These are phyloP conservation scores for Citropsis articulata DNA, from an alignment of 345 rosid species.

Conservation along the genomic window DNA sequence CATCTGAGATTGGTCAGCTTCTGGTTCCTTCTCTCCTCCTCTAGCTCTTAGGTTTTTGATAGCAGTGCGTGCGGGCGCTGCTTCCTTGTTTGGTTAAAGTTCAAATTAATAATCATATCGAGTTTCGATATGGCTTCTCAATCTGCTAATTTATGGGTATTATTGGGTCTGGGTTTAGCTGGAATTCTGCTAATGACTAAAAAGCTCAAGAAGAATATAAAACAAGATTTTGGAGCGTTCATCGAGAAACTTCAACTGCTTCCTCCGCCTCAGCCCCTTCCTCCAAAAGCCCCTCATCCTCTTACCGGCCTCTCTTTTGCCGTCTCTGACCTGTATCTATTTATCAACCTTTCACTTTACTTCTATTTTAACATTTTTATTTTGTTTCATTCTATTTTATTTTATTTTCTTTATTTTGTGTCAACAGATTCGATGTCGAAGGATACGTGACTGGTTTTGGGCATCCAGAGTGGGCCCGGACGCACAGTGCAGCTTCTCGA, in stretches of 20 bases:
- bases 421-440: conserved; percentile 74
- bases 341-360: conserved; percentile 6
- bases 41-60: conserved; percentile 7
- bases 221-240: conserved; percentile 92
- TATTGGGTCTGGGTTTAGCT: conserved; percentile 81
- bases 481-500: conserved; percentile 60
- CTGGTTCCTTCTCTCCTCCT: background rate
- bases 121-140: conserved; percentile 48
- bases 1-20: too few species aligned
- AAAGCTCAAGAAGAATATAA: conserved; percentile 59
- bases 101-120: background rate
- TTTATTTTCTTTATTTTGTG: background rate
- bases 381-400: background rate
- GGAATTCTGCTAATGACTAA: conserved; percentile 63
- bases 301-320: conserved; percentile 84
- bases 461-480: conserved; percentile 88
- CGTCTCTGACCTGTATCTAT: conserved; percentile 67
- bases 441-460: conserved; percentile 92
- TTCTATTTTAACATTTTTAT: background rate
- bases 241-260: conserved; percentile 68
- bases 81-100: too few species aligned
- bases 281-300: conserved; percentile 97
- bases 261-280: conserved; percentile 97
- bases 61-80: background rate
- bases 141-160: conserved; percentile 77